phyloP scores from a whole-genome alignment of 768 basidiomycete genomes.

The Cantharellus anzutake region DNA sequence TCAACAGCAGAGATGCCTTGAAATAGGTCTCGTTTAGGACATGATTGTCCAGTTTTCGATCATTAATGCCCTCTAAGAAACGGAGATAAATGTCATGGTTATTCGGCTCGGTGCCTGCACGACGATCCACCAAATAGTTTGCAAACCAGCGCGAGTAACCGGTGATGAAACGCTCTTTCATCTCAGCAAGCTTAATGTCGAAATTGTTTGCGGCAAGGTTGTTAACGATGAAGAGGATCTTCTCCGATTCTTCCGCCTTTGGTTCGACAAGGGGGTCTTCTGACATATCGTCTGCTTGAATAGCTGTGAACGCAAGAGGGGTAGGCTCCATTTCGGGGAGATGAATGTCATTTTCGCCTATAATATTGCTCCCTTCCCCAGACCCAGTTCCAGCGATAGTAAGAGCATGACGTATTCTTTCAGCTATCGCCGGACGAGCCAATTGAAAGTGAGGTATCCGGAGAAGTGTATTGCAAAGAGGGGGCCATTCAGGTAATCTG shows the following conservation, averaged over 20 bases:
- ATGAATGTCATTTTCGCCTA: slow-evolving; percentile 10
- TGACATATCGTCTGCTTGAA: slow-evolving; percentile 51
- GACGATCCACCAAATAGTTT: slow-evolving; percentile 90
- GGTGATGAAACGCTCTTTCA: slow-evolving; percentile 69
- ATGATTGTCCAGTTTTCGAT: slow-evolving; percentile 44
- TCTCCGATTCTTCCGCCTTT: slow-evolving; percentile 76
- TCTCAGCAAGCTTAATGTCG: slow-evolving; percentile 68
- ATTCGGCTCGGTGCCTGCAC: slow-evolving; percentile 90
- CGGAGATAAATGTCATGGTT: slow-evolving; percentile 91
- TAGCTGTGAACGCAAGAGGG: slow-evolving; percentile 49
- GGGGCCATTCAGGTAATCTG: slow-evolving; percentile 79
- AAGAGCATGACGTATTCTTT: slow-evolving; percentile 51
- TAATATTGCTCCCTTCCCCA: slow-evolving; percentile 17
- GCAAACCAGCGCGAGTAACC: slow-evolving; percentile 89
- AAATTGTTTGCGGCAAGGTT: slow-evolving; percentile 92
- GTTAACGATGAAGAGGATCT: slow-evolving; percentile 94
- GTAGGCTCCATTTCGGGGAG: slow-evolving; percentile 17
- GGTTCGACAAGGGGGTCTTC: slow-evolving; percentile 42
- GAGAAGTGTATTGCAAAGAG: slow-evolving; percentile 74
- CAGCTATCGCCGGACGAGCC: slow-evolving; percentile 60
- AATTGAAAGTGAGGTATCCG: slow-evolving; percentile 76
- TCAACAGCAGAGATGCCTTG: slow-evolving; percentile 72
- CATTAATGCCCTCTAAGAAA: slow-evolving; percentile 70
- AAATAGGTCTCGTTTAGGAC: slow-evolving; percentile 87
- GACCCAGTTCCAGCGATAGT: slow-evolving; percentile 18